Conservation (phyloP, 768 basidiomycete species). For the Lentinula edodes region DNA sequence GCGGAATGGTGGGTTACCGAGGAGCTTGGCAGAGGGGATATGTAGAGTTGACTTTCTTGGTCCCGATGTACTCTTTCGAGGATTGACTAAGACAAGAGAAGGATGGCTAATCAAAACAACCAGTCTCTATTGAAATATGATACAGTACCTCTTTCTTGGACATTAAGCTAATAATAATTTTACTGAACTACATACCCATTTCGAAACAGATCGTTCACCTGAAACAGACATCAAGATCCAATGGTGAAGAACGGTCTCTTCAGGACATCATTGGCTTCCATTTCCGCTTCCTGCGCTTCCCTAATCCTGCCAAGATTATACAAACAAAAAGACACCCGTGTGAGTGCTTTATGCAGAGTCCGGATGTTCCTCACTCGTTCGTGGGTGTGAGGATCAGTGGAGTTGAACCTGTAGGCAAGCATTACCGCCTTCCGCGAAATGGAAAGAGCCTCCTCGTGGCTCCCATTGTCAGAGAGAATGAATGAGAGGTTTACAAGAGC, state of each 20-base stretch:
- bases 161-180: neutral
- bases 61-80: conserved; percentile 31
- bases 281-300: conserved; percentile 5
- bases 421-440: conserved; percentile 5
- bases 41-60: neutral
- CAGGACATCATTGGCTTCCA: conserved; percentile 6
- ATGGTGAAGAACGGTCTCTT: neutral
- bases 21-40: neutral
- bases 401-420: neutral
- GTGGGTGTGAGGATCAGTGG: conserved; percentile 2
- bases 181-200: neutral
- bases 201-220: neutral
- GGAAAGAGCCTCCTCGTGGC: conserved; percentile 2
- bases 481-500: conserved; percentile 7
- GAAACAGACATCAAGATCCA: neutral
- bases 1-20: neutral
- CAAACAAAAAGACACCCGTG: conserved; percentile 5
- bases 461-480: conserved; percentile 6
- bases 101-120: conserved; percentile 4
- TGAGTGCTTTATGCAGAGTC: conserved; percentile 5
- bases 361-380: conserved; percentile 3
- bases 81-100: conserved; percentile 23
- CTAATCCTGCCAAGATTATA: neutral
- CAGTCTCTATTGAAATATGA: neutral
- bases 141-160: neutral